Base-by-base conservation (phyloP, 1,139 yeast species). In the Eremothecium sinecaudum region DNA sequence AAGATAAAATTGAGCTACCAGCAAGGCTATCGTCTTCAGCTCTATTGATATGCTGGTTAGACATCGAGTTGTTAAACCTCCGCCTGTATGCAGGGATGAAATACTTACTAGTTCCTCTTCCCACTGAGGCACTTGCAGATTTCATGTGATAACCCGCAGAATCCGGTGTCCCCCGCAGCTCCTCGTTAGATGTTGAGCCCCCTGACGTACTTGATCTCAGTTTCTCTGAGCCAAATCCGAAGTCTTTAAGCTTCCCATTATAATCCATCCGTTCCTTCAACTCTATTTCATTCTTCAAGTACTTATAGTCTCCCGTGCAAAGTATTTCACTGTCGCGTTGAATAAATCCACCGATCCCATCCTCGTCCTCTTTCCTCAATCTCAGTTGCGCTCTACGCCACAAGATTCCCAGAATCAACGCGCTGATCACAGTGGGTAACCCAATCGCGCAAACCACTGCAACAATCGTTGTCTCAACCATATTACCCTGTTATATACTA, bases 361-460 rank as follows among this genome's bases (percentile, higher is more conserved):
- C 56, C 21, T 45, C 42, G 17, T 58, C 53, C 37, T 68, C 73
- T 32, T 47, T 41, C 33, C 53, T 57, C 26, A 59, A 51, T 30
- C 60, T 53, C 39, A 50, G 46, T 34, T 57, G 62, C 37, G 62
- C 58, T 30, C 64, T 55, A 16, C 47, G 35, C 62, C 65, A 64
- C 36, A 64, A 59, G 12, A 43, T 41, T 4, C 50, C 19, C 0
- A 63, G 59, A 2, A 62, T 51, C 1, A 58, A 18, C 2, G 63
- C 17, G 2, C 64, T 64, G 5, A 66, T 38, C 5, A 56, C 62
- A 12, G 60, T 45, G 1, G 74, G 73, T 17, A 69, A 56, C 19
- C 72, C 73, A 4, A 69, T 67, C 3, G 73, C 70, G 42, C 67
- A 61, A 1, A 71, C 72, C 2, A 67, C 73, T 2, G 71, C 69